These are phyloP conservation scores for Paulownia fortunei DNA, from an alignment of 257 asterid genomes.

Conservation along the genomic window DNA sequence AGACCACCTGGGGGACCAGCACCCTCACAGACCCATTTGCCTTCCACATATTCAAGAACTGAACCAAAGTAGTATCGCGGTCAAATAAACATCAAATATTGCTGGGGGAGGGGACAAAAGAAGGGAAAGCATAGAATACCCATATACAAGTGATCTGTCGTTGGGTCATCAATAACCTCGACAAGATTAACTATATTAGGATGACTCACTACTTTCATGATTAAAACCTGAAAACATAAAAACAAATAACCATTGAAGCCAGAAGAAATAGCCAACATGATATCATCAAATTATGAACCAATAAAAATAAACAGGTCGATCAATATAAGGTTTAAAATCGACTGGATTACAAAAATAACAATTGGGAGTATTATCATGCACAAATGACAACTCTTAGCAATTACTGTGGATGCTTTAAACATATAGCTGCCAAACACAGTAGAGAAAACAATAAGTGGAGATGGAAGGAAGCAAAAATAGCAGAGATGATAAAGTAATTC, in stretches of 20 bases:
- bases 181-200: slow-evolving; percentile 94
- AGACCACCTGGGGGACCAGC: slow-evolving; percentile 76
- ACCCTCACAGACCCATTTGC: slow-evolving; percentile 91
- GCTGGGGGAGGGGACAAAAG: slow-evolving; percentile 17
- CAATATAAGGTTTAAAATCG: slow-evolving; percentile 1
- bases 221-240: slow-evolving; percentile 72
- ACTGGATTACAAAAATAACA: background rate
- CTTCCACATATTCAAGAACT: slow-evolving; percentile 98
- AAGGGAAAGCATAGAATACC: slow-evolving; percentile 58
- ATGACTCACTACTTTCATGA: slow-evolving; percentile 92
- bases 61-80: slow-evolving; percentile 31
- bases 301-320: background rate
- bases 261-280: slow-evolving; percentile 4
- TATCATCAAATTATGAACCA: background rate
- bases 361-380: background rate
- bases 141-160: slow-evolving; percentile 94
- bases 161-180: slow-evolving; percentile 97
- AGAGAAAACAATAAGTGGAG: too few species aligned
- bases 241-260: slow-evolving; percentile 9
- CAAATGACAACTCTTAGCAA: too few species aligned
- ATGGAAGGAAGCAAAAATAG: too few species aligned
- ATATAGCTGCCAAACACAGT: too few species aligned
- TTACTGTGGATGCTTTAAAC: too few species aligned
- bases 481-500: too few species aligned
- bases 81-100: slow-evolving; percentile 27